Evolutionary conservation across 192 early-diverging fungal genomes (phyloP), one percentile per base, ranked within the genome.

Genomic region (Jimgerdemannia lactiflua): DNA sequence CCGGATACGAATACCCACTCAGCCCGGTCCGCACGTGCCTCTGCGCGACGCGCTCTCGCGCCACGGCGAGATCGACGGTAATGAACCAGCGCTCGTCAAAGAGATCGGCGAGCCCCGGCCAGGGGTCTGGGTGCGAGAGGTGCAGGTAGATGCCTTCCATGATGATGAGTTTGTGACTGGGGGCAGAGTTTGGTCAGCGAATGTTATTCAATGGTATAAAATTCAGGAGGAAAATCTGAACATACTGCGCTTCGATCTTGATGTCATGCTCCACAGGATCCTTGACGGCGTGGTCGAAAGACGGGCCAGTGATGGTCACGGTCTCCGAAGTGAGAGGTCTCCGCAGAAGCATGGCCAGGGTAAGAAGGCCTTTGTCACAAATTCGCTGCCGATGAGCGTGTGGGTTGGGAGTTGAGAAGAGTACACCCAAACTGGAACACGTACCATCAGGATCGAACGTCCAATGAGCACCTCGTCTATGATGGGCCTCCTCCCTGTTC

Each of bases 101-200:
- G 7, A 70, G 65, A 4, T 17, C 40, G 17, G 72, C 42, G 44
- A 90, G 81, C 19, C 79, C 39, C 39, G 64, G 39, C 89, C 89
- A 90, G 10, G 82, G 77, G 14, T 59, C 69, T 10, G 77, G 72
- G 4, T 72, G 40, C 8, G 44, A 69, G 17, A 85, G 69, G 42
- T 83, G 83, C 41, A 88, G 74, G 66, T 90, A 90, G n/a, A 90
- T 72, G 1, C 89, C 89, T 75, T 90, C 89, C 11, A 88, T 41
- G 20, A 90, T 65, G 17, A 90, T 41, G 65, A 90, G 70, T 39
- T 74, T 71, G 69, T 86, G 82, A 42, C 74, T 78, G 64, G 19
- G 11, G 42, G 19, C 19, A 43, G 65, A 29, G 18, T 0, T 69
- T 59, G 17, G 39, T 40, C 20, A 10, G 64, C 4, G 20, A 42